A percentile compares a stretch with the other conserved stretches of the same genome.
Evolutionary conservation across 768 basidiomycete genomes (phyloP).

Genomic region (Boletus vermiculosoides): DNA sequence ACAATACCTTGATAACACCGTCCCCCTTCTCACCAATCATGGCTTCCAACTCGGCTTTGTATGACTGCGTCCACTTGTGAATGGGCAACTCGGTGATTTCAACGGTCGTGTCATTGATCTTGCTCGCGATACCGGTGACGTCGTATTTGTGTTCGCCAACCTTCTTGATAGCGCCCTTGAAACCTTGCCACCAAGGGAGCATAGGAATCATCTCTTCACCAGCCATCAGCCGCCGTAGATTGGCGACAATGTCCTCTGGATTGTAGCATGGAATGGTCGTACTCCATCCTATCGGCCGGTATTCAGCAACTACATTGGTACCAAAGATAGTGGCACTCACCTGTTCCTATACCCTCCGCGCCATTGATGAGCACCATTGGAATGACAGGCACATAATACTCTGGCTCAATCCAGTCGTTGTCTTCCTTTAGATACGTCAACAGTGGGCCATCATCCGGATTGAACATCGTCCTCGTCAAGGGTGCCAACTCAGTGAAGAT

Average conservation of each 20-base stretch:
- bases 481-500: slow-evolving; percentile 82
- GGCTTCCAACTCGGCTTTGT: slow-evolving; percentile 87
- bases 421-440: slow-evolving; percentile 86
- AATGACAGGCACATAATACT: slow-evolving; percentile 88
- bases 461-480: slow-evolving; percentile 75
- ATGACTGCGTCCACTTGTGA: slow-evolving; percentile 90
- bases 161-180: slow-evolving; percentile 82
- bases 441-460: slow-evolving; percentile 83
- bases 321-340: slow-evolving; percentile 39
- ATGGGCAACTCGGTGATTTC: slow-evolving; percentile 96
- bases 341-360: slow-evolving; percentile 96
- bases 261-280: slow-evolving; percentile 91
- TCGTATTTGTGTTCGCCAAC: slow-evolving; percentile 84
- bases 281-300: slow-evolving; percentile 74
- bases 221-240: slow-evolving; percentile 82
- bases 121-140: slow-evolving; percentile 67
- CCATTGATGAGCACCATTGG: slow-evolving; percentile 92
- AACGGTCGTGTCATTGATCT: slow-evolving; percentile 83
- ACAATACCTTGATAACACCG: slow-evolving; percentile 70
- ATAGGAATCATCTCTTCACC: slow-evolving; percentile 82
- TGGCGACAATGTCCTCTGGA: slow-evolving; percentile 84
- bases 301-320: background rate
- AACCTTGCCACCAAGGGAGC: slow-evolving; percentile 98
- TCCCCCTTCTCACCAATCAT: slow-evolving; percentile 88
- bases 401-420: slow-evolving; percentile 82